Conservation (phyloP, 1,284 basidiomycete species). For the Bondarzewia mesenterica region DNA sequence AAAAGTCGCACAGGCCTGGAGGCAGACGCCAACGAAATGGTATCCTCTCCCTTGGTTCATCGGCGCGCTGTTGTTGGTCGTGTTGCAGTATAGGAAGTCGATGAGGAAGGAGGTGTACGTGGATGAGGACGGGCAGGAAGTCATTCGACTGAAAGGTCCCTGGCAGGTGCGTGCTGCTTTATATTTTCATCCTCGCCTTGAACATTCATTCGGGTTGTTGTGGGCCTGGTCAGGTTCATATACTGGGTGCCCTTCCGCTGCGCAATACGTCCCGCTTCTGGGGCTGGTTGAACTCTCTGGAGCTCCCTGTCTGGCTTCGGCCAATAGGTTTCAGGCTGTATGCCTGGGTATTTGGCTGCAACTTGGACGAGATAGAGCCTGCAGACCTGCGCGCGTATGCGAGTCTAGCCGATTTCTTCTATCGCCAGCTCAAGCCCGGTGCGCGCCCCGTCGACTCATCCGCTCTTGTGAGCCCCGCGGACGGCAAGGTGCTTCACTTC, state of each 20-base stretch:
- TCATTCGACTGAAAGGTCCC: slow-evolving; percentile 79
- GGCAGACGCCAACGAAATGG: slow-evolving; percentile 88
- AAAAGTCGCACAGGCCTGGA: slow-evolving; percentile 70
- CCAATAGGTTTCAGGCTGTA: slow-evolving; percentile 86
- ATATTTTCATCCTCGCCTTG: not conserved
- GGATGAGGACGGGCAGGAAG: slow-evolving; percentile 62
- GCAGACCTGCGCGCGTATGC: slow-evolving; percentile 74
- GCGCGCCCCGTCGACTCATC: slow-evolving; percentile 73
- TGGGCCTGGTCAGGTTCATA: slow-evolving; percentile 64
- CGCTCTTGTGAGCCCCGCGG: slow-evolving; percentile 86
- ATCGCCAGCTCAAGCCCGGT: slow-evolving; percentile 80
- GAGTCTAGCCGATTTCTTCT: slow-evolving; percentile 92
- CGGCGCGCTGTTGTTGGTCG: slow-evolving; percentile 81
- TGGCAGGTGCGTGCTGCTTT: slow-evolving; percentile 72
- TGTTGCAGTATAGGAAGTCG: slow-evolving; percentile 72
- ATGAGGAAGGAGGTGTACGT: slow-evolving; percentile 58
- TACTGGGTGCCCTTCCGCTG: slow-evolving; percentile 90
- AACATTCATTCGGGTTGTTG: not conserved
- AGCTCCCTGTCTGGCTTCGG: slow-evolving; percentile 91
- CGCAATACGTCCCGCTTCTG: slow-evolving; percentile 91
- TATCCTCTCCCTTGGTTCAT: slow-evolving; percentile 91
- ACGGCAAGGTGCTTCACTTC: slow-evolving; percentile 90
- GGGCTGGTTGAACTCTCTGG: slow-evolving; percentile 91
- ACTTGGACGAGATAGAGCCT: slow-evolving; percentile 85
- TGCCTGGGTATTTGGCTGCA: slow-evolving; percentile 84